Evolutionary conservation across 768 basidiomycete species (phyloP).

Genomic region (Leccinum disarticulatum): DNA sequence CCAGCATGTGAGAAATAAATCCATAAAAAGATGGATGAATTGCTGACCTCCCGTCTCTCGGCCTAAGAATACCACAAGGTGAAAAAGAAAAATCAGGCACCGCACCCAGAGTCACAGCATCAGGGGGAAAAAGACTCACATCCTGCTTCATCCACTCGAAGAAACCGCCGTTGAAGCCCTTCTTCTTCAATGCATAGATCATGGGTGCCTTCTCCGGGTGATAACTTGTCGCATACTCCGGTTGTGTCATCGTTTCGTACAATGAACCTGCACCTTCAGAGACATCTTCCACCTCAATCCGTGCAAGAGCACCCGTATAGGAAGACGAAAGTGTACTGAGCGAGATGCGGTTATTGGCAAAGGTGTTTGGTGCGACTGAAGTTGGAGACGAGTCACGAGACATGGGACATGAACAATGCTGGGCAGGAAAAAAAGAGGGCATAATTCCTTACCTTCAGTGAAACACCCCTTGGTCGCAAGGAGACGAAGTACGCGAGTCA

Average conservation of each 20-base stretch:
- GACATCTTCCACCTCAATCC: not conserved
- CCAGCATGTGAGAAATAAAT: conserved; percentile 1
- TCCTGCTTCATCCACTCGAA: conserved; percentile 27
- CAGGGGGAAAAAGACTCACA: conserved; percentile 11
- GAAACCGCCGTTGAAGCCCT: conserved; percentile 15
- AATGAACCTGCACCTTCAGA: not conserved
- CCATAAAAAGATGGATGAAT: not conserved
- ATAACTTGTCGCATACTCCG: not conserved
- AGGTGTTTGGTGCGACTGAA: conserved; percentile 26
- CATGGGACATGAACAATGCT: not conserved
- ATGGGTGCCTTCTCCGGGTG: conserved; percentile 17
- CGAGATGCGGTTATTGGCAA: conserved; percentile 37
- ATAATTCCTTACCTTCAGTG: conserved; percentile 23
- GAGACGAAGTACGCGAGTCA: conserved; percentile 30
- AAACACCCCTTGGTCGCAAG: conserved; percentile 34
- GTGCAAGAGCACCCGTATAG: not conserved
- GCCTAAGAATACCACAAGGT: conserved; percentile 4
- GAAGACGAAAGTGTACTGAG: conserved; percentile 22
- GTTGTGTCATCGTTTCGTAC: not conserved
- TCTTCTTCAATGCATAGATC: conserved; percentile 19
- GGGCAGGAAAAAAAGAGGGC: not conserved
- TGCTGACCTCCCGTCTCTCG: conserved; percentile 16
- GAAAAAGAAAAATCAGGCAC: not conserved
- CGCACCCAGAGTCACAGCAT: not conserved
- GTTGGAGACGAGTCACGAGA: not conserved